Evolutionary conservation across 2,329 filamentous ascomycete species (phyloP).

Genomic region (Aspergillus carbonarius): DNA sequence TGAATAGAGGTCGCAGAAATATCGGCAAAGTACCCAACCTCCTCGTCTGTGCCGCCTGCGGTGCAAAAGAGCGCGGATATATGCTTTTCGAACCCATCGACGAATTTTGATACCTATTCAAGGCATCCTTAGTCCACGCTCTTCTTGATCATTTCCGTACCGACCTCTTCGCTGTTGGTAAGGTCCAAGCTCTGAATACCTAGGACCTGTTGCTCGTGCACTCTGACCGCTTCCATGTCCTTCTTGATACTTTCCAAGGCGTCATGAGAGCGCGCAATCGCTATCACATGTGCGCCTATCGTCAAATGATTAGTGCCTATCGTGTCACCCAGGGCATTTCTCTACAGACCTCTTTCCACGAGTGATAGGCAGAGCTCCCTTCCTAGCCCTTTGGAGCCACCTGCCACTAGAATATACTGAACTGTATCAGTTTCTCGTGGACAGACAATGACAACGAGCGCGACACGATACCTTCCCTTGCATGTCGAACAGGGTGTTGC

Average conservation of each 20-base stretch:
- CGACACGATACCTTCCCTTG: background rate
- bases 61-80: conserved; percentile 15
- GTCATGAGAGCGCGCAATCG: background rate
- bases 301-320: too few species aligned
- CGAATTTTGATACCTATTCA: background rate
- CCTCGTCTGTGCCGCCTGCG: conserved; percentile 16
- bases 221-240: background rate
- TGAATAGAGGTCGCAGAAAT: conserved; percentile 12
- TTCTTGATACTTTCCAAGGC: background rate
- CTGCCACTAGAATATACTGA: conserved; percentile 4
- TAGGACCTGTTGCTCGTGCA: conserved; percentile 1
- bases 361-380: conserved; percentile 5
- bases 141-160: too few species aligned
- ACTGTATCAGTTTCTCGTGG: background rate
- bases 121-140: too few species aligned
- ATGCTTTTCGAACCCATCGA: background rate
- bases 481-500: background rate
- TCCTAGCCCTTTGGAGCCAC: conserved; percentile 11
- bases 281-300: conserved; percentile 6
- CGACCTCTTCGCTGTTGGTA: background rate
- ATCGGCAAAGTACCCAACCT: conserved; percentile 21
- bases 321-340: too few species aligned
- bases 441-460: too few species aligned
- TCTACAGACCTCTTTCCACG: background rate
- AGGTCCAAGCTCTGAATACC: background rate